Evolutionary conservation across 805 yeast species (phyloP), one percentile per base, ranked within the genome.

Genomic region (Sugiyamaella americana): DNA sequence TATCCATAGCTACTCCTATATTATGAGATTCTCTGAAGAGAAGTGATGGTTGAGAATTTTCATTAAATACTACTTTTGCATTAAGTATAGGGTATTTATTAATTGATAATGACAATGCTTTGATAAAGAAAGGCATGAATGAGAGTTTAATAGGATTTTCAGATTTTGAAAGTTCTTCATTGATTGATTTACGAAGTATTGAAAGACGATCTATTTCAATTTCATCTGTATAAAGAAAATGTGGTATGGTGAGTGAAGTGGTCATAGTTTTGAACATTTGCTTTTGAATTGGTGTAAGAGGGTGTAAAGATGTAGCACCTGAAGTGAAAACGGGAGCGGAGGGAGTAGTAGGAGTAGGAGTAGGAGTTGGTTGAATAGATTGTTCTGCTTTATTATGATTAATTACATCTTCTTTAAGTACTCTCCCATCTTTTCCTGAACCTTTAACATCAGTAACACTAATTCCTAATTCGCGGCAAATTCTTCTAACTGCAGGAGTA

Each of bases 251-350:
- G 23, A 61, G 51, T 1, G 67, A 60, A 26, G 45, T 52, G 20
- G 65, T 50, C 67, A 63, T 63, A 5, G 66, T 43, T 30, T 53
- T 57, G 54, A 63, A 63, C 67, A 63, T 63, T 23, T 56, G 62
- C 24, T 53, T 54, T 30, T 61, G 65, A 6, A 60, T 57, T 1
- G 63, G 58, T 5, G 62, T 54, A 8, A 63, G 53, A 1, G 63
- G 61, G 21, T 16, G 21, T 16, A 19, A 19, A 29, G 50, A 50
- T 19, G 34, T 43, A 24, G 17, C 21, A 17, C 30, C 32, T 4
- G 45, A 21, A 26, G 11, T 26, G 32, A 8, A 8, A 3, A 35
- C 40, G 21, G 44, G 32, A 39, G 43, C 48, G 3, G 36, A 1
- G 11, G n/a, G 5, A 16, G 37, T 23, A 10, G 51, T 24, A 5